These are phyloP conservation scores for Spergularia marina DNA, from an alignment of 148 eudicot species.

Conservation along the genomic window DNA sequence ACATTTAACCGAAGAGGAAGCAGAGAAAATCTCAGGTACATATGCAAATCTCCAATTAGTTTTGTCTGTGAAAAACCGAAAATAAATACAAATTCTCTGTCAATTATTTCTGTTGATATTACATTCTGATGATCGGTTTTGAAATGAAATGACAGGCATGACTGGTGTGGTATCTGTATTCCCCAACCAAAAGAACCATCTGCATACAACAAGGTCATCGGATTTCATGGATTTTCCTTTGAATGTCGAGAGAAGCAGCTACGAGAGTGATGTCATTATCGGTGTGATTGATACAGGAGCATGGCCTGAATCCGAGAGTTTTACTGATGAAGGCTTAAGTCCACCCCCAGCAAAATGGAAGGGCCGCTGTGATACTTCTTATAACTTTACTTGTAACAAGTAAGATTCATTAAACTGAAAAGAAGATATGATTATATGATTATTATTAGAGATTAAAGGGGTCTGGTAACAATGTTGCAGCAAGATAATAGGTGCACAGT, in stretches of 20 bases:
- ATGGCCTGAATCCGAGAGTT: conserved; percentile 56
- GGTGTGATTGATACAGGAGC: conserved; percentile 44
- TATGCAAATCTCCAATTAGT: not conserved
- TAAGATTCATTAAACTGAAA: conserved; percentile 9
- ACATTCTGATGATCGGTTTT: not conserved
- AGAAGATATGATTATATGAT: no score
- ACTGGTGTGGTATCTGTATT: conserved; percentile 47
- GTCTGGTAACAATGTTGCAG: conserved; percentile 19
- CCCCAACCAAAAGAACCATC: conserved; percentile 24
- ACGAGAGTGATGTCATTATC: conserved; percentile 39
- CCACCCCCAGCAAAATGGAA: conserved; percentile 57
- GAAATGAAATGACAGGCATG: conserved; percentile 23
- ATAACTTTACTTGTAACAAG: conserved; percentile 60
- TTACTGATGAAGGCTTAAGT: conserved; percentile 34
- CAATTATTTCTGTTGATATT: not conserved
- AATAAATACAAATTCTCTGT: not conserved
- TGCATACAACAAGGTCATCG: conserved; percentile 51
- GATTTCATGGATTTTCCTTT: conserved; percentile 47
- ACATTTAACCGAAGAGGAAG: conserved; percentile 20
- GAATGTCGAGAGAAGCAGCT: conserved; percentile 12
- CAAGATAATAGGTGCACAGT: conserved; percentile 48
- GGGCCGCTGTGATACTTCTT: conserved; percentile 37
- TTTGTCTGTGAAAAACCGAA: not conserved
- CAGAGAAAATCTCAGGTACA: conserved; percentile 21
- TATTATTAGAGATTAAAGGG: no score